These are phyloP conservation scores for Elaeis guineensis DNA, from an alignment of 176 grass and related monocot genomes.

Conservation along the genomic window DNA sequence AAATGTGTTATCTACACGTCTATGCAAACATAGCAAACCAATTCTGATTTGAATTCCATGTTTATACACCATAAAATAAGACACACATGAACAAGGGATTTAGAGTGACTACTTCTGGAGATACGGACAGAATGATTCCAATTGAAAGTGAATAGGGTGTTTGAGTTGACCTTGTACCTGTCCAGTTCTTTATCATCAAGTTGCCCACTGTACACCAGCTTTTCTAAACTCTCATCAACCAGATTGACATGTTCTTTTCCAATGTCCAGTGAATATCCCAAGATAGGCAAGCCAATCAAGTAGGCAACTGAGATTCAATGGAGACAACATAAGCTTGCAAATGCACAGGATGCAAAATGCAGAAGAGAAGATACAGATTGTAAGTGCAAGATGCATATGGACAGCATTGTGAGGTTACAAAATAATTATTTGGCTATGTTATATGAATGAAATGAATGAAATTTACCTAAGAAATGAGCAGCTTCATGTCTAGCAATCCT, in stretches of 20 bases:
- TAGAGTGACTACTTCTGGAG: too few relatives aligned
- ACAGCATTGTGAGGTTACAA: background rate
- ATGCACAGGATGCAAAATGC: background rate
- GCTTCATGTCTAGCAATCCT: constrained; percentile 93
- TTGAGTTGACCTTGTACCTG: constrained; percentile 28
- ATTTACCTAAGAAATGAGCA: constrained; percentile 73
- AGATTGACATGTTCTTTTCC: constrained; percentile 97
- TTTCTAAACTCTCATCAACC: constrained; percentile 60
- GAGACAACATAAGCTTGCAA: constrained; percentile 10
- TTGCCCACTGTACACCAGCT: constrained; percentile 81
- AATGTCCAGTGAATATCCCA: constrained; percentile 92
- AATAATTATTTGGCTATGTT: background rate
- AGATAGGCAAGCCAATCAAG: constrained; percentile 76
- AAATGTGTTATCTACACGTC: too few relatives aligned
- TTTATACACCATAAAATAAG: too few relatives aligned
- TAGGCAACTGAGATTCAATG: constrained; percentile 52
- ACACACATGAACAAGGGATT: too few relatives aligned
- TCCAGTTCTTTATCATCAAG: constrained; percentile 80
- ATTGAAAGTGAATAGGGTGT: too few relatives aligned
- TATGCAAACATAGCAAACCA: too few relatives aligned
- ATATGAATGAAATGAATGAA: background rate
- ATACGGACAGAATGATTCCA: too few relatives aligned
- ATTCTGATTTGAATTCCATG: too few relatives aligned
- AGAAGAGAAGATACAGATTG: background rate
- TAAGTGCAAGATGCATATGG: background rate